Percentiles rank a stretch among this genome's conserved stretches.
These are phyloP conservation scores for Babesia gibsoni DNA, from an alignment of 169 alveolate species.

Conservation along the genomic window DNA sequence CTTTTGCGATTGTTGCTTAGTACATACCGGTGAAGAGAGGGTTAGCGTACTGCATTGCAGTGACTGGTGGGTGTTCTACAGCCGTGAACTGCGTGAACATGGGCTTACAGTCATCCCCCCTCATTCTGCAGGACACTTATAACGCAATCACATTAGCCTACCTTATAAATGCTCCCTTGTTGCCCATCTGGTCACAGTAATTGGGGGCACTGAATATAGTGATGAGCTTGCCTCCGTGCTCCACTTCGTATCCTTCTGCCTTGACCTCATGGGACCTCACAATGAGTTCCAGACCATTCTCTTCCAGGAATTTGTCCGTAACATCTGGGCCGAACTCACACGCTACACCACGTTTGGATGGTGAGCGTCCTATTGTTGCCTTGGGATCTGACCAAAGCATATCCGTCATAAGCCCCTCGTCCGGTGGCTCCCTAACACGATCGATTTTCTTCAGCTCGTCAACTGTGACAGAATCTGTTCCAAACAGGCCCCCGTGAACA, in stretches of 20 bases:
- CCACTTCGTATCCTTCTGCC: slow-evolving; percentile 96
- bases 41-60: slow-evolving; percentile 92
- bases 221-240: slow-evolving; percentile 93
- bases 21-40: slow-evolving; percentile 70
- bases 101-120: slow-evolving; percentile 89
- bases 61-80: slow-evolving; percentile 92
- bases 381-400: slow-evolving; percentile 98
- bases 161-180: slow-evolving; percentile 94
- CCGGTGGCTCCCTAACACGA: slow-evolving; percentile 95
- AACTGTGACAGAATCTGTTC: slow-evolving; percentile 92
- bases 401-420: slow-evolving; percentile 89
- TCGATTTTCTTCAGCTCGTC: slow-evolving; percentile 89
- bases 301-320: slow-evolving; percentile 89
- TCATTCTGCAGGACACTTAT: slow-evolving; percentile 52
- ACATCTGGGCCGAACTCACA: slow-evolving; percentile 96
- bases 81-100: slow-evolving; percentile 86
- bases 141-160: slow-evolving; percentile 9
- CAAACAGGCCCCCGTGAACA: slow-evolving; percentile 97
- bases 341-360: slow-evolving; percentile 97
- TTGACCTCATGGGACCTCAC: slow-evolving; percentile 98
- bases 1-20: slow-evolving; percentile 17
- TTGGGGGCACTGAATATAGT: slow-evolving; percentile 99
- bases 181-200: slow-evolving; percentile 99
- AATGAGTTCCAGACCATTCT: slow-evolving; percentile 86
- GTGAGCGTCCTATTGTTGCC: slow-evolving; percentile 92